These are phyloP conservation scores for Gnaphalium uliginosum DNA, from an alignment of 129 eudicot genomes.

Conservation along the genomic window DNA sequence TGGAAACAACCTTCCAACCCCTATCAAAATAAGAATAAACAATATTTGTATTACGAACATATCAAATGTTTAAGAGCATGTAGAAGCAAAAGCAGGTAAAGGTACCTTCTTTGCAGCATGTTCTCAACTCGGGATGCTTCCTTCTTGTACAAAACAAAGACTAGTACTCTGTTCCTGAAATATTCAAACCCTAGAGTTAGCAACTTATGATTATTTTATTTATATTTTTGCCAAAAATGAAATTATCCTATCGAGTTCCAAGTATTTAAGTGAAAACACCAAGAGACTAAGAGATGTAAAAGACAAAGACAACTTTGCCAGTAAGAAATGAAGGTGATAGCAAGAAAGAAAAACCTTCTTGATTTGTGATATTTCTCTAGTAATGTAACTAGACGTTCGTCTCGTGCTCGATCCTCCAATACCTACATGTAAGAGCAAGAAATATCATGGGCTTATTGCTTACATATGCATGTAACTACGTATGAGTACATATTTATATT, in stretches of 20 bases:
- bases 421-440: constrained; percentile 52
- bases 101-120: constrained; percentile 80
- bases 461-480: background rate
- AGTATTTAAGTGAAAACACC: background rate
- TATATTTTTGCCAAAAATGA: background rate
- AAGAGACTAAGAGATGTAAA: background rate
- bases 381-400: constrained; percentile 76
- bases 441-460: background rate
- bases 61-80: background rate
- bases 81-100: background rate
- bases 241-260: background rate
- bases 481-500: too few species aligned
- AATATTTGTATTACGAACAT: background rate
- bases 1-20: constrained; percentile 94
- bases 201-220: too few species aligned
- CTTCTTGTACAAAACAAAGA: constrained; percentile 86
- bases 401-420: constrained; percentile 91
- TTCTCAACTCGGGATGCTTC: constrained; percentile 93
- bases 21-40: constrained; percentile 30
- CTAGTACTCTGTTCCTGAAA: constrained; percentile 87
- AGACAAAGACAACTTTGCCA: too few species aligned
- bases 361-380: constrained; percentile 93
- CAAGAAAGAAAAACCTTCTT: constrained; percentile 46
- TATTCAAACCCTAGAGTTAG: constrained; percentile 34
- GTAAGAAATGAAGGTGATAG: background rate